Base-by-base conservation (phyloP, 2,329 filamentous ascomycete genomes). In the Calonectria fujianensis region DNA sequence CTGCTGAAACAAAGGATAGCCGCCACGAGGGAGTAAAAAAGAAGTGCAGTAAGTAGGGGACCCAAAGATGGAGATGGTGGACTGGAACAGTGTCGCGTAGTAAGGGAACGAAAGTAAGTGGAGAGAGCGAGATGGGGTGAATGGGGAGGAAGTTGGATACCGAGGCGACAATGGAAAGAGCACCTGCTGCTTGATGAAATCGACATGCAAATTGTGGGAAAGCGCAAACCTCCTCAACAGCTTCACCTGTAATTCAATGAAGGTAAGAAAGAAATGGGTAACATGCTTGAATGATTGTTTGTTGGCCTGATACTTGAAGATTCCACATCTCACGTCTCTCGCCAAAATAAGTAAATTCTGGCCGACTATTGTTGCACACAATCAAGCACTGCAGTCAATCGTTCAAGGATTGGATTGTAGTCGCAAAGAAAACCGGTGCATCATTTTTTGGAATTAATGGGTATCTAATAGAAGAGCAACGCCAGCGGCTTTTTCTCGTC, bases 381-480 rank as follows among this genome's bases (percentile, higher is more conserved):
- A 24, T 24, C 24, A 24, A 24, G 24, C 24, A 24, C 24, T 2
- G 24, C 24, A 24, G 24, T 24, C 24, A 2, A 18, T 41, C 39
- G 16, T 11, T 39, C 29, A n/a, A 18, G 35, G n/a, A n/a, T 29
- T 41, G 20, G 18, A 45, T 35, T 35, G 3, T n/a, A 45, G 11
- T 41, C 13, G 18, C 14, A 45, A 45, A 45, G 16, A 45, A 57
- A 52, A 41, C 31, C 24, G 31, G n/a, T 69, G 32, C 20, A 63
- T 63, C 64, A 61, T 61, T 61, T 24, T 24, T 59, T 68, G 24
- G 51, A 50, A 48, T 14, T 29, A 68, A 70, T 61, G 78, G 78
- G 77, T 78, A 80, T 82, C 80, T 85, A 94, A 81, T 91, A 95
- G 84, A 95, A 95, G 29, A 95, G 82, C 81, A 95, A 82, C 63